Conservation (phyloP, 129 eudicot species). For the Chrysanthemum makinoi region DNA sequence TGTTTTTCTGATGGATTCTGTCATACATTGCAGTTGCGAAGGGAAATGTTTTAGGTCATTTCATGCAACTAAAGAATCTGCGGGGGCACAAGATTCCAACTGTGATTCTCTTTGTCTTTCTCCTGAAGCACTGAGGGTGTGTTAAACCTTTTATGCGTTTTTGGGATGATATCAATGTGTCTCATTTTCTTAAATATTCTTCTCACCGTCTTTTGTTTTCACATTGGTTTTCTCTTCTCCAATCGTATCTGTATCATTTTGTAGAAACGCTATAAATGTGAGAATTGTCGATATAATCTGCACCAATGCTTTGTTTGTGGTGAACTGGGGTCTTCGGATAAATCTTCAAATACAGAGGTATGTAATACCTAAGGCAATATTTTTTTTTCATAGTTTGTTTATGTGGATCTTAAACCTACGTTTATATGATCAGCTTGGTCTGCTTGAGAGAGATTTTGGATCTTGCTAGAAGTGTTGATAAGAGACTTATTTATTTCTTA, state of each 20-base stretch:
- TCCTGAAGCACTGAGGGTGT: slow-evolving; percentile 42
- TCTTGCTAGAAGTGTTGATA: neutral
- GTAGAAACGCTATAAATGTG: slow-evolving; percentile 53
- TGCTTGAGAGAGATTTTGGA: slow-evolving; percentile 1
- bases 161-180: neutral
- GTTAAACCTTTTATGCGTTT: slow-evolving; percentile 14
- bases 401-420: neutral
- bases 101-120: slow-evolving; percentile 56
- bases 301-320: slow-evolving; percentile 85
- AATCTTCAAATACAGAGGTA: slow-evolving; percentile 62
- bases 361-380: neutral
- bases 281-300: slow-evolving; percentile 58
- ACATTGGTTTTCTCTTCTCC: neutral
- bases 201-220: neutral
- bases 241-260: slow-evolving; percentile 8
- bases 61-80: slow-evolving; percentile 52
- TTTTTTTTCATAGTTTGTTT: neutral
- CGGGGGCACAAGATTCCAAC: slow-evolving; percentile 38
- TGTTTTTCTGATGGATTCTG: slow-evolving; percentile 8
- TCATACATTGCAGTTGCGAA: slow-evolving; percentile 51
- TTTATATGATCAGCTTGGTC: neutral
- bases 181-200: slow-evolving; percentile 1
- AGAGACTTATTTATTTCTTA: neutral
- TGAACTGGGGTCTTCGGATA: slow-evolving; percentile 63
- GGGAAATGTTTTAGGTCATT: slow-evolving; percentile 84